phyloP scores from a whole-genome alignment of 768 basidiomycete genomes.

The Lactarius tabidus region DNA sequence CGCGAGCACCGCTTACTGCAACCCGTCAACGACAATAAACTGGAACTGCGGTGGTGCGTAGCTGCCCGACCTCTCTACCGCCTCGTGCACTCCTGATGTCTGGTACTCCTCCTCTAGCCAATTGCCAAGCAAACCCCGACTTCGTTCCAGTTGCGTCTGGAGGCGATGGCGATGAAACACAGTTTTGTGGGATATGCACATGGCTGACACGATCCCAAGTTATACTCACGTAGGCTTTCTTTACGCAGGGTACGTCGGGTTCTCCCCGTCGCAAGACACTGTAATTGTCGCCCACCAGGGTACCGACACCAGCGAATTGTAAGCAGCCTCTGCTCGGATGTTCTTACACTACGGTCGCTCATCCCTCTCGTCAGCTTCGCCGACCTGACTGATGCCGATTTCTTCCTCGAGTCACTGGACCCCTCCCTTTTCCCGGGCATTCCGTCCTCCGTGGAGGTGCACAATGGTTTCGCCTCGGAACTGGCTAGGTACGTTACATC shows the following conservation, averaged over 20 bases:
- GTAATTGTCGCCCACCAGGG: slow-evolving; percentile 40
- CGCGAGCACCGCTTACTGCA: slow-evolving; percentile 34
- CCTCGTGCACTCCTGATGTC: not conserved
- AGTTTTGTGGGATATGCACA: slow-evolving; percentile 38
- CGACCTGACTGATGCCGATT: slow-evolving; percentile 41
- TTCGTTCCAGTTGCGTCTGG: slow-evolving; percentile 48
- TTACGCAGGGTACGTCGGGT: slow-evolving; percentile 51
- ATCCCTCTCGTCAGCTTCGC: slow-evolving; percentile 27
- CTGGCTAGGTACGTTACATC: slow-evolving; percentile 42
- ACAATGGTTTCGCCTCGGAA: slow-evolving; percentile 43
- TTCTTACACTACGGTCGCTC: not conserved
- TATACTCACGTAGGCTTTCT: not conserved
- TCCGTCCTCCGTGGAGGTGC: slow-evolving; percentile 38
- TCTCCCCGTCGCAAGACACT: slow-evolving; percentile 36
- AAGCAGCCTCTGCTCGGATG: not conserved
- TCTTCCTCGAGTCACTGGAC: slow-evolving; percentile 36
- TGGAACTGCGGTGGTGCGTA: slow-evolving; percentile 33
- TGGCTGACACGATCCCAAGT: too few species aligned
- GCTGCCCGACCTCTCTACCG: too few species aligned
- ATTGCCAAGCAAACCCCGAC: slow-evolving; percentile 45
- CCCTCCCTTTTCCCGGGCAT: slow-evolving; percentile 50
- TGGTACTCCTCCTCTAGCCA: slow-evolving; percentile 29
- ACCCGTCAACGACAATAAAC: slow-evolving; percentile 26
- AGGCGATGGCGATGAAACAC: slow-evolving; percentile 40
- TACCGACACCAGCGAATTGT: slow-evolving; percentile 35